These are phyloP conservation scores for Hippophae tibetana DNA, from an alignment of 306 rosid genomes.

Conservation along the genomic window DNA sequence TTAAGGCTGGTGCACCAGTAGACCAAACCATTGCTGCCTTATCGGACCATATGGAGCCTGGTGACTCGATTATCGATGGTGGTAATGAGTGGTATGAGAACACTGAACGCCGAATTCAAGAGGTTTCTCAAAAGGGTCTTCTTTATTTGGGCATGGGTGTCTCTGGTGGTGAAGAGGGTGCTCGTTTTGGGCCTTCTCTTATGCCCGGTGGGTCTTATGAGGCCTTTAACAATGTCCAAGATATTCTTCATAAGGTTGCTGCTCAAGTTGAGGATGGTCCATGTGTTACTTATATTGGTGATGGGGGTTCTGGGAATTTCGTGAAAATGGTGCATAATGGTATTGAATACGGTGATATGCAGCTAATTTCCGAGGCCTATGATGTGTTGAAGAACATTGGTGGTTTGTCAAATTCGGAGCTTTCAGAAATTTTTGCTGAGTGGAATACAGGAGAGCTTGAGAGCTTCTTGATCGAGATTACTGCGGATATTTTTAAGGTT, in stretches of 20 bases:
- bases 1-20: slow-evolving; percentile 35
- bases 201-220: slow-evolving; percentile 34
- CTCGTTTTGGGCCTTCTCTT: slow-evolving; percentile 30
- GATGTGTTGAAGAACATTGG: slow-evolving; percentile 30
- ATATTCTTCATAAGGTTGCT: slow-evolving; percentile 32
- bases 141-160: slow-evolving; percentile 37
- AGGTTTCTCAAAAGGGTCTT: slow-evolving; percentile 27
- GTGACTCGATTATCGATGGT: slow-evolving; percentile 34
- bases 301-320: slow-evolving; percentile 29
- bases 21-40: slow-evolving; percentile 28
- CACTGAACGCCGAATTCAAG: slow-evolving; percentile 28
- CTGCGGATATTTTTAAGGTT: slow-evolving; percentile 56
- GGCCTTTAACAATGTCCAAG: slow-evolving; percentile 30
- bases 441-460: slow-evolving; percentile 33
- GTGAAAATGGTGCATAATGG: slow-evolving; percentile 35
- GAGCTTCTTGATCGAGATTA: slow-evolving; percentile 35
- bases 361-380: slow-evolving; percentile 31
- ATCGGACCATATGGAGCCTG: slow-evolving; percentile 30
- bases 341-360: slow-evolving; percentile 34
- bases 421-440: slow-evolving; percentile 25
- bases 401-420: slow-evolving; percentile 26
- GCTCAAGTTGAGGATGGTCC: slow-evolving; percentile 38
- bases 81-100: slow-evolving; percentile 38
- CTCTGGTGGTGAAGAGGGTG: slow-evolving; percentile 35
- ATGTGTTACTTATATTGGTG: slow-evolving; percentile 27